Evolutionary conservation across 257 asterid species (phyloP).

Genomic region (Solanum pimpinellifolium): DNA sequence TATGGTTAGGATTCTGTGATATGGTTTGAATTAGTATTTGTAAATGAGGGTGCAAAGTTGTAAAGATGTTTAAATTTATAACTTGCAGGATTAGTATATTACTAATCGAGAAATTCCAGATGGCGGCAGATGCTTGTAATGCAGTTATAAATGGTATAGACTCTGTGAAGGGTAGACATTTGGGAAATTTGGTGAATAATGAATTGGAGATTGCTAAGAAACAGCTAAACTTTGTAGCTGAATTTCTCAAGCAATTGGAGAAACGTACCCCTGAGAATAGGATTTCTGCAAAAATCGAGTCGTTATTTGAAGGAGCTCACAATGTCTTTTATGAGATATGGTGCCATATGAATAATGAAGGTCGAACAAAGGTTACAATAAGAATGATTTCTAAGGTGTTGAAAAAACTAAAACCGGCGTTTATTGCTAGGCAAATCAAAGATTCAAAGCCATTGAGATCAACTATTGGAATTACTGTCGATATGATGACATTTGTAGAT

Average conservation of each 20-base stretch:
- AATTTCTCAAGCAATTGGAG: neutral
- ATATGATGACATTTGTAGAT: neutral
- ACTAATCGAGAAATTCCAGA: neutral
- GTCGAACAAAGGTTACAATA: neutral
- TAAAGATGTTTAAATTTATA: neutral
- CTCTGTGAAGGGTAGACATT: neutral
- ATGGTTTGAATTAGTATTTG: neutral
- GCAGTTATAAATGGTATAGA: neutral
- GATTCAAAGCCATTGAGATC: neutral
- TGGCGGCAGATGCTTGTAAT: neutral
- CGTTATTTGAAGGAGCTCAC: neutral
- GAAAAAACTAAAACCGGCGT: neutral
- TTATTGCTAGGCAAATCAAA: neutral
- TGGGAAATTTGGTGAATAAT: neutral
- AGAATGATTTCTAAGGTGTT: neutral
- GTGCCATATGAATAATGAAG: neutral
- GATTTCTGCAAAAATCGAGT: neutral
- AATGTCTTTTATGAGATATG: neutral
- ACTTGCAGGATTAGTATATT: neutral
- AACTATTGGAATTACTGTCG: neutral
- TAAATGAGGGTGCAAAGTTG: neutral
- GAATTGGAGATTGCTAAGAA: neutral
- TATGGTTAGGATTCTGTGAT: neutral
- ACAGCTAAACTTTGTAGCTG: neutral
- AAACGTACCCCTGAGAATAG: neutral